phyloP scores from a whole-genome alignment of 805 yeast species.

The Komagataella populi region DNA sequence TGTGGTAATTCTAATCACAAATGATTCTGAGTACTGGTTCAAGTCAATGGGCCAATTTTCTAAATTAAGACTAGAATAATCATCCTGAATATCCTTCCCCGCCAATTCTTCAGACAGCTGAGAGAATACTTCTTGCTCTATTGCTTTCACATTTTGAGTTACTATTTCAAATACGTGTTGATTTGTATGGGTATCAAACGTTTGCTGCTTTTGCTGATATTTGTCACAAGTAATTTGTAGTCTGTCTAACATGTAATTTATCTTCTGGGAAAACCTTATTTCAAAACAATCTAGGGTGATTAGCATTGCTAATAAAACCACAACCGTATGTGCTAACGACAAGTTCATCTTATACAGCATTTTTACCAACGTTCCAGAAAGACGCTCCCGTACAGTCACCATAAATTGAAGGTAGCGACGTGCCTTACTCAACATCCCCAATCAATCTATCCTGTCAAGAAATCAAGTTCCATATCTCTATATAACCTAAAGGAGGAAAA shows the following conservation, averaged over 20 bases:
- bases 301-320: not conserved
- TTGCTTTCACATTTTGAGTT: not conserved
- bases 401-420: not conserved
- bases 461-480: not conserved
- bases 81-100: not conserved
- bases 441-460: not conserved
- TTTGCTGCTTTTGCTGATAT: not conserved
- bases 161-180: not conserved
- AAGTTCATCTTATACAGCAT: not conserved
- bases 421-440: not conserved
- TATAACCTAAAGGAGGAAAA: no score
- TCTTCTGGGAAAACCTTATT: not conserved
- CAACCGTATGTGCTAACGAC: not conserved
- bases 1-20: constrained; percentile 30
- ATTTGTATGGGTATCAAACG: no score
- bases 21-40: constrained; percentile 23
- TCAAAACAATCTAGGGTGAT: not conserved
- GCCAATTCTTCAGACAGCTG: not conserved
- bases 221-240: not conserved
- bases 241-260: not conserved
- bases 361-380: not conserved
- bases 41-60: constrained; percentile 26
- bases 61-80: constrained; percentile 13
- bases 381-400: not conserved
- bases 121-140: not conserved